Conservation (phyloP, 163 green algal species). For the Scenedesmus sp. region DNA sequence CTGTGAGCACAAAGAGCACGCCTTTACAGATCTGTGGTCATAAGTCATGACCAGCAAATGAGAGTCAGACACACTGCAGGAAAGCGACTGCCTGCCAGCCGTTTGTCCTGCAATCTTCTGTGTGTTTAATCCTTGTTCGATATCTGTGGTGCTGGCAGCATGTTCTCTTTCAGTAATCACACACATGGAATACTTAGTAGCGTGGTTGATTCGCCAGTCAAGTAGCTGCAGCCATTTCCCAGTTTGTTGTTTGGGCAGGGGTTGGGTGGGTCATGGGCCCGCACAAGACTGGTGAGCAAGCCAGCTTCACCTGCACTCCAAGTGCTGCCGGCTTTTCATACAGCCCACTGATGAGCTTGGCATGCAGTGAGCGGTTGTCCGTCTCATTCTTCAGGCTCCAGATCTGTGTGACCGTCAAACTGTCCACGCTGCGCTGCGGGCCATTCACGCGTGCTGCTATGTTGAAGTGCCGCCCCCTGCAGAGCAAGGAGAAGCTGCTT, state of each 20-base stretch:
- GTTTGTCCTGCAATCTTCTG: too few species aligned
- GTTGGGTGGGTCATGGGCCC: too few species aligned
- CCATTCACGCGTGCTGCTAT: slow-evolving; percentile 25
- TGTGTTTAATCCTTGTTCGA: too few species aligned
- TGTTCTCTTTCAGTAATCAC: too few species aligned
- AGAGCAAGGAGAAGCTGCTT: too few species aligned
- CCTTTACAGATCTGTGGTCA: neutral
- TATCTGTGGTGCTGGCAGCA: too few species aligned
- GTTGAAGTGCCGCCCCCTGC: slow-evolving; percentile 52
- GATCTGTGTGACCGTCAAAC: slow-evolving; percentile 49
- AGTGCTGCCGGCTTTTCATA: slow-evolving; percentile 33
- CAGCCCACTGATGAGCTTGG: slow-evolving; percentile 45
- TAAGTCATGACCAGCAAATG: neutral
- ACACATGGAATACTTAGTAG: too few species aligned
- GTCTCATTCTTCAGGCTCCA: slow-evolving; percentile 52
- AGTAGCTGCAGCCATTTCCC: too few species aligned
- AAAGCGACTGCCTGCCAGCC: neutral
- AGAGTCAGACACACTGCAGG: neutral
- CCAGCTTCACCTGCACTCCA: slow-evolving; percentile 29
- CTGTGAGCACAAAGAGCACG: neutral
- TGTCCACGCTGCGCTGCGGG: slow-evolving; percentile 50
- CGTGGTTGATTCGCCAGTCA: too few species aligned
- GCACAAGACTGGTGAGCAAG: too few species aligned
- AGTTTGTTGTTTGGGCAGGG: too few species aligned
- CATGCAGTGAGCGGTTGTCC: slow-evolving; percentile 37